A percentile compares a stretch with the other conserved stretches of the same genome.
Evolutionary conservation across 768 basidiomycete species (phyloP).

Genomic region (Arthromyces matolae): DNA sequence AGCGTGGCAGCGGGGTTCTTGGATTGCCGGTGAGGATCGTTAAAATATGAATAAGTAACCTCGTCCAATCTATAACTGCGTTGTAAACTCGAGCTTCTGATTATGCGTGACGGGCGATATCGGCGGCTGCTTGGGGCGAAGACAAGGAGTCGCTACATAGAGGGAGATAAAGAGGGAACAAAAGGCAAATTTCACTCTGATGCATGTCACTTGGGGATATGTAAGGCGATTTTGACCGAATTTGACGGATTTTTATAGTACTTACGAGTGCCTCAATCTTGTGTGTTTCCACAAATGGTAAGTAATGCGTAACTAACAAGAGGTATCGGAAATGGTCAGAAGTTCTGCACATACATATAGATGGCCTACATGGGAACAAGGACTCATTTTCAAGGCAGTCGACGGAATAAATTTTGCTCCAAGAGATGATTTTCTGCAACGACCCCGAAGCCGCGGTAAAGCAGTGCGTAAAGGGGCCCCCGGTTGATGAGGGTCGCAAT

Average conservation of each 20-base stretch:
- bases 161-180: slow-evolving; percentile 3
- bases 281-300: background rate
- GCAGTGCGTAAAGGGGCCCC: background rate
- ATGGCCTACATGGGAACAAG: background rate
- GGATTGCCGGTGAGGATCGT: no score
- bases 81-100: no score
- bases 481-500: background rate
- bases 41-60: no score
- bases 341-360: background rate
- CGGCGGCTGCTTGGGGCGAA: background rate
- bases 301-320: background rate
- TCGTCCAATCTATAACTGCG: no score
- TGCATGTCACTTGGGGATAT: background rate
- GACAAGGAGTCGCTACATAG: background rate
- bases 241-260: background rate
- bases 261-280: no score
- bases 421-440: background rate
- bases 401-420: background rate
- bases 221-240: slow-evolving; percentile 1
- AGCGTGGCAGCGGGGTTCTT: background rate
- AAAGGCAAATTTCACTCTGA: background rate
- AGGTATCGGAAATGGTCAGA: background rate
- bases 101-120: no score
- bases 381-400: background rate
- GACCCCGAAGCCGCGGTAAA: background rate